A percentile compares a stretch with the other conserved stretches of the same genome.
Evolutionary conservation across 108 stramenopile genomes (phyloP).

Genomic region (Nannochloropsis gaditana): DNA sequence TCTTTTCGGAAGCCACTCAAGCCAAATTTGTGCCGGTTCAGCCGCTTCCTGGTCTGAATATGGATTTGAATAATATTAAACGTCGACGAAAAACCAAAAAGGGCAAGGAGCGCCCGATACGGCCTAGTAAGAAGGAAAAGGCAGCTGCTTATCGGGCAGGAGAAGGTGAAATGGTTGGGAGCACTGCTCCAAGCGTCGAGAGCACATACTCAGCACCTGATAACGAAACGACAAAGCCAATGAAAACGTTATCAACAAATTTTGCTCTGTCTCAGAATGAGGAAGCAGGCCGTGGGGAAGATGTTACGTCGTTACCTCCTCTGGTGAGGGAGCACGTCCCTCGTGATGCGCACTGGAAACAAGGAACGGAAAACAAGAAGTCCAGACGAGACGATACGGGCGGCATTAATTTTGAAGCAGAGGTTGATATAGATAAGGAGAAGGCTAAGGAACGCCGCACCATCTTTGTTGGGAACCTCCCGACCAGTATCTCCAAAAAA

Average conservation of each 20-base stretch:
- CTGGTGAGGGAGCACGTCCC: too few species aligned
- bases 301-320: too few species aligned
- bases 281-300: too few species aligned
- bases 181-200: too few species aligned
- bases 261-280: too few species aligned
- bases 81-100: neutral
- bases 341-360: too few species aligned
- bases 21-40: neutral
- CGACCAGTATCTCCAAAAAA: slow-evolving; percentile 34
- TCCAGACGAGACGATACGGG: too few species aligned
- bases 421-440: slow-evolving; percentile 28
- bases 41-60: neutral
- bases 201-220: too few species aligned
- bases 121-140: neutral
- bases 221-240: too few species aligned
- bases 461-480: slow-evolving; percentile 53
- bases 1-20: neutral
- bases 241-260: too few species aligned
- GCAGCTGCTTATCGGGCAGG: neutral
- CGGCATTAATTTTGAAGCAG: neutral
- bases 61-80: neutral
- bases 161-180: too few species aligned
- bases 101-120: neutral
- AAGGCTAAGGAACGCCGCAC: slow-evolving; percentile 38
- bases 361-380: too few species aligned